These are phyloP conservation scores for Erodium texanum DNA, from an alignment of 441 rosid species.

Conservation along the genomic window DNA sequence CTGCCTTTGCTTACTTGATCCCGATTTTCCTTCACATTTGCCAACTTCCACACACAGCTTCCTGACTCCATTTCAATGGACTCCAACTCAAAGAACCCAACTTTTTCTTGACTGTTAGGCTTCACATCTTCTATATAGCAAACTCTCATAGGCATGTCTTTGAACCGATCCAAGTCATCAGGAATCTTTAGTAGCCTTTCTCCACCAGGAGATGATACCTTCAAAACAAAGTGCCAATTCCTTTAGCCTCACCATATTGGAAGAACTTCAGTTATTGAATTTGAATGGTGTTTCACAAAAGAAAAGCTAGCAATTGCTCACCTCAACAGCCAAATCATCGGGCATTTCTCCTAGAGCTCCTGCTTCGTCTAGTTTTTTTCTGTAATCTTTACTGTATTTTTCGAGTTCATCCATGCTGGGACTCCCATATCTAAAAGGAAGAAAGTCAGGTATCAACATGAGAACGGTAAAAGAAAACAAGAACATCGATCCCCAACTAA, in stretches of 20 bases:
- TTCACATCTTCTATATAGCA: conserved; percentile 40
- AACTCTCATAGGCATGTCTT: conserved; percentile 66
- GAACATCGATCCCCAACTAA: background rate
- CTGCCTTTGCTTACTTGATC: conserved; percentile 71
- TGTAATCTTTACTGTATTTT: conserved; percentile 54
- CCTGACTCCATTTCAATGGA: conserved; percentile 48
- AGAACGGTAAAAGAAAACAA: background rate
- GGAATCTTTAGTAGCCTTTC: conserved; percentile 74
- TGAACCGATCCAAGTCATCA: conserved; percentile 62
- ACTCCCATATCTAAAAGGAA: conserved; percentile 62
- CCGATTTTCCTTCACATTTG: conserved; percentile 74
- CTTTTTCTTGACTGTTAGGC: conserved; percentile 32
- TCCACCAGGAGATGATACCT: conserved; percentile 96
- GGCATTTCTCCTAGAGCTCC: conserved; percentile 58
- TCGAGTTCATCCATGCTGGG: conserved; percentile 80
- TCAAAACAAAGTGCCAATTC: conserved; percentile 6
- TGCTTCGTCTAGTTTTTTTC: conserved; percentile 68
- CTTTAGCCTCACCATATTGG: background rate
- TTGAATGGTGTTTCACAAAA: background rate
- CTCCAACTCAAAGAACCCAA: conserved; percentile 53
- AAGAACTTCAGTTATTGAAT: background rate
- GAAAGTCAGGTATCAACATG: conserved; percentile 3
- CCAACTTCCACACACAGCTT: conserved; percentile 73
- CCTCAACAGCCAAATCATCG: conserved; percentile 81
- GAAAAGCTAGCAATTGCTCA: conserved; percentile 16